Percentiles rank a stretch among this genome's conserved stretches.
These are phyloP conservation scores for Moricandia moricandioides DNA, from an alignment of 345 rosid species.

Conservation along the genomic window DNA sequence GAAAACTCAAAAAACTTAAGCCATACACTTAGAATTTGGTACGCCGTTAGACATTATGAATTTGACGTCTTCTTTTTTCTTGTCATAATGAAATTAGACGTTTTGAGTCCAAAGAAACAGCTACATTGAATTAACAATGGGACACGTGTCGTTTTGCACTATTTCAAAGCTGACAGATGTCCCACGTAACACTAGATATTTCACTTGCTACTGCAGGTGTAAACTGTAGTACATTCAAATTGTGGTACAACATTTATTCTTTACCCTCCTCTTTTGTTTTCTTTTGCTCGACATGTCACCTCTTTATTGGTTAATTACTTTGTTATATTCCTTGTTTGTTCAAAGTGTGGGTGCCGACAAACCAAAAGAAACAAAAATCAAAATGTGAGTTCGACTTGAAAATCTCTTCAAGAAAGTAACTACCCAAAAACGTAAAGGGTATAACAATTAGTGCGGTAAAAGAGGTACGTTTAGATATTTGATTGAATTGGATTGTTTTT, in stretches of 20 bases:
- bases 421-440: neutral
- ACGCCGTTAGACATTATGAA: slow-evolving; percentile 14
- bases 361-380: neutral
- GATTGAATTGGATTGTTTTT: neutral
- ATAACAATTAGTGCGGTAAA: neutral
- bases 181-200: slow-evolving; percentile 14
- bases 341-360: neutral
- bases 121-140: neutral
- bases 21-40: slow-evolving; percentile 7
- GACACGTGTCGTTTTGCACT: slow-evolving; percentile 10
- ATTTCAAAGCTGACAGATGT: slow-evolving; percentile 10
- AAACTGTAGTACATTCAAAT: slow-evolving; percentile 18
- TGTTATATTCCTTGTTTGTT: slow-evolving; percentile 9
- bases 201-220: neutral
- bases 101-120: neutral
- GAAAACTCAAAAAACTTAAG: neutral
- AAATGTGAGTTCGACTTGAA: neutral
- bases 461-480: neutral
- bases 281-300: slow-evolving; percentile 1
- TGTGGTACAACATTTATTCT: slow-evolving; percentile 16
- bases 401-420: neutral
- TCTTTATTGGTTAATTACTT: slow-evolving; percentile 13
- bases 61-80: neutral
- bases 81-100: neutral
- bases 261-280: slow-evolving; percentile 7